Conservation (phyloP, 2,329 filamentous ascomycete species). For the Xylaria sp. region DNA sequence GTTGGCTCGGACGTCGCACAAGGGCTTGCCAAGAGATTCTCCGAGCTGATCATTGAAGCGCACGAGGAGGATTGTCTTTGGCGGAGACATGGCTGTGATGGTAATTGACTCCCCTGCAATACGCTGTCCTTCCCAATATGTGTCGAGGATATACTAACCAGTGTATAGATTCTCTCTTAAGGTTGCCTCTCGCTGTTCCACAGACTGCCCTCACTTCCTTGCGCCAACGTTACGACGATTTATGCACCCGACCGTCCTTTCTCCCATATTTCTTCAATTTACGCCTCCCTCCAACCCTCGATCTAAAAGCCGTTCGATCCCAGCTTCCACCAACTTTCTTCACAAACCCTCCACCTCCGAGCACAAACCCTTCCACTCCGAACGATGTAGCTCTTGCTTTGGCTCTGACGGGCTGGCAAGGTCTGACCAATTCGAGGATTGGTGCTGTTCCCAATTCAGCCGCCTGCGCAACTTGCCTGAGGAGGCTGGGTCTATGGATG, state of each 20-base stretch:
- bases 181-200: conserved; percentile 72
- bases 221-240: conserved; percentile 72
- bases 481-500: conserved; percentile 92
- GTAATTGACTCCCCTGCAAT: conserved; percentile 56
- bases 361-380: conserved; percentile 51
- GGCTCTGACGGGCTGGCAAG: conserved; percentile 81
- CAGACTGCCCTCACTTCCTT: conserved; percentile 68
- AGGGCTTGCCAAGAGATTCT: conserved; percentile 81
- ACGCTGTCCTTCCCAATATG: not conserved
- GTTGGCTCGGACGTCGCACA: conserved; percentile 73
- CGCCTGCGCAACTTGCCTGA: conserved; percentile 86
- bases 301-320: conserved; percentile 61
- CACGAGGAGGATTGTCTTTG: conserved; percentile 88
- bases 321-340: conserved; percentile 69
- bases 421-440: conserved; percentile 65
- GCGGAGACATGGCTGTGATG: conserved; percentile 88
- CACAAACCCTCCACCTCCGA: conserved; percentile 54
- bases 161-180: conserved; percentile 66
- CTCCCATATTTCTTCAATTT: conserved; percentile 72
- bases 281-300: conserved; percentile 64
- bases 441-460: conserved; percentile 76
- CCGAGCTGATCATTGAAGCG: conserved; percentile 75
- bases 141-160: conserved; percentile 32
- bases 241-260: conserved; percentile 64
- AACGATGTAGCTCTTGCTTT: conserved; percentile 74